These are phyloP conservation scores for Phytopythium vexans DNA, from an alignment of 352 stramenopile species.

Conservation along the genomic window DNA sequence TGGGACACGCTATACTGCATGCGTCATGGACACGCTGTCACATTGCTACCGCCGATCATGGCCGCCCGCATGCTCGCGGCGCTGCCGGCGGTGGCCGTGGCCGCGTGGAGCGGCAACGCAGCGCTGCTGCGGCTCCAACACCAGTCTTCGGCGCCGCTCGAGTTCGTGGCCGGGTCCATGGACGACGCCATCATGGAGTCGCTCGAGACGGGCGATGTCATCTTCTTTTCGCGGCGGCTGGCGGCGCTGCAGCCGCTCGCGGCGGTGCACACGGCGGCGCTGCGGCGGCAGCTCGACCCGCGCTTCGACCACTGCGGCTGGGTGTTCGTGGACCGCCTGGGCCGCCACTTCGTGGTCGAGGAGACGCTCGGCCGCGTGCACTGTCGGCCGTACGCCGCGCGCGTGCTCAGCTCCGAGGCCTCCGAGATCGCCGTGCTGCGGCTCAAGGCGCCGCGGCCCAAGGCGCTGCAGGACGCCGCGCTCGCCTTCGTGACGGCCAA, in stretches of 20 bases:
- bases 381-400: slow-evolving; percentile 73
- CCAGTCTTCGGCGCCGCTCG: slow-evolving; percentile 31
- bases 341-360: slow-evolving; percentile 82
- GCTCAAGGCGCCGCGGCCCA: slow-evolving; percentile 58
- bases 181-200: slow-evolving; percentile 87
- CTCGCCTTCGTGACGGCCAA: slow-evolving; percentile 56
- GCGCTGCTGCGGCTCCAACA: slow-evolving; percentile 46
- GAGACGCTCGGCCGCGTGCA: slow-evolving; percentile 78
- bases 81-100: slow-evolving; percentile 59
- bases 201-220: slow-evolving; percentile 77
- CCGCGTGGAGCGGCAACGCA: slow-evolving; percentile 69
- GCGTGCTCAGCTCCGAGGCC: slow-evolving; percentile 66
- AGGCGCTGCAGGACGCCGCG: slow-evolving; percentile 57
- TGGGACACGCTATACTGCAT: no score
- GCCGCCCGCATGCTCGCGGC: slow-evolving; percentile 34
- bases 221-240: slow-evolving; percentile 78
- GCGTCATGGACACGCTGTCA: no score
- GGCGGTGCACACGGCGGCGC: slow-evolving; percentile 63
- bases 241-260: slow-evolving; percentile 67
- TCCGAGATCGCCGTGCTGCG: slow-evolving; percentile 78
- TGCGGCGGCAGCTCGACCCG: slow-evolving; percentile 46
- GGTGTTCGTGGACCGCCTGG: slow-evolving; percentile 77
- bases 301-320: slow-evolving; percentile 82
- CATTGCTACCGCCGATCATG: slow-evolving; percentile 11
- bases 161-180: slow-evolving; percentile 80